These are phyloP conservation scores for Hypoxylon sp. DNA, from an alignment of 2,329 filamentous ascomycete species.

Conservation along the genomic window DNA sequence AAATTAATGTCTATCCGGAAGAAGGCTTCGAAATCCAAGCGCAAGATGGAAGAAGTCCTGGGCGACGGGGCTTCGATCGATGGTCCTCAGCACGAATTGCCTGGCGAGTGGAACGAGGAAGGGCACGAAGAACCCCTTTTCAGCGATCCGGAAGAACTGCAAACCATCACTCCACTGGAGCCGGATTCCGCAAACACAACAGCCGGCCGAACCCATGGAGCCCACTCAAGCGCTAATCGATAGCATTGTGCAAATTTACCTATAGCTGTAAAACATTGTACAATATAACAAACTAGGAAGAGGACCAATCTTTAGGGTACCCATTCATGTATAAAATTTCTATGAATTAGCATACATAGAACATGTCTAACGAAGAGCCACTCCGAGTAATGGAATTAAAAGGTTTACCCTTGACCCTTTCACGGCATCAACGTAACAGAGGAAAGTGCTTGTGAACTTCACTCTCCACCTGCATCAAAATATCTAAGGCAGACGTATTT, in stretches of 20 bases:
- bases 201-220: background rate
- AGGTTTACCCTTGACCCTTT: slow-evolving; percentile 1
- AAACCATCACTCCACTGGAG: slow-evolving; percentile 31
- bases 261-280: slow-evolving; percentile 28
- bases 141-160: slow-evolving; percentile 45
- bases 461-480: slow-evolving; percentile 21
- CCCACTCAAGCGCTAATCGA: background rate
- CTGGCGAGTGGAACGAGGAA: slow-evolving; percentile 53
- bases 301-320: slow-evolving; percentile 7
- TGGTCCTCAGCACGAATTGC: slow-evolving; percentile 39
- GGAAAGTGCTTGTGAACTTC: slow-evolving; percentile 23
- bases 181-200: background rate
- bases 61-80: slow-evolving; percentile 33
- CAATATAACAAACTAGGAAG: slow-evolving; percentile 9
- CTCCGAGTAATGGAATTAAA: slow-evolving; percentile 9
- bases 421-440: background rate
- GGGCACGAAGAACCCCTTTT: slow-evolving; percentile 55
- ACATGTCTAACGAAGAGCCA: slow-evolving; percentile 11
- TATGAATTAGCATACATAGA: slow-evolving; percentile 1
- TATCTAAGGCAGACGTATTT: slow-evolving; percentile 3
- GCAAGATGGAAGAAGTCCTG: slow-evolving; percentile 44
- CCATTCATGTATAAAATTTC: background rate
- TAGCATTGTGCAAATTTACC: slow-evolving; percentile 11
- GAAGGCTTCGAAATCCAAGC: slow-evolving; percentile 35
- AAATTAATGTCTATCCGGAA: slow-evolving; percentile 47